Evolutionary conservation across 805 yeast genomes (phyloP), one percentile per base, ranked within the genome.

Genomic region (Nakazawaea pomicola): DNA sequence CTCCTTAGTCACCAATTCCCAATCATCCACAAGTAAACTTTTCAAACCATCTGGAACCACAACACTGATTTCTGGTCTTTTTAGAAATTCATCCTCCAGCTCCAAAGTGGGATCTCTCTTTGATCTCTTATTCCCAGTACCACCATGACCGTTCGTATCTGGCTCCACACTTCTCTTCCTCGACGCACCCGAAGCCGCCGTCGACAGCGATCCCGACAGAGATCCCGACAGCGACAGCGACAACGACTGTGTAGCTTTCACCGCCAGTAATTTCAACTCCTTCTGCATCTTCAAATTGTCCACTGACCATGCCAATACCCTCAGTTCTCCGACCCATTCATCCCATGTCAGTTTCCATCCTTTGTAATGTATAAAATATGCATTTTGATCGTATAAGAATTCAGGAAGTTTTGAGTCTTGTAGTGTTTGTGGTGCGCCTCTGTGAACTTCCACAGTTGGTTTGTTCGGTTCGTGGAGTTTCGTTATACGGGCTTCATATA

Each of bases 331-430:
- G 1, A 91, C 91, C 99, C 99, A 91, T 60, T 91, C 99, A 57
- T 91, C 98, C 96, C 96, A 91, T 44, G 89, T 80, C 14, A 81
- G 62, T 54, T 90, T 91, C 99, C 99, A 91, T 3, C 99, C 98
- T 50, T 82, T 83, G 61, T 91, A 91, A 56, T 93, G 99, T 14
- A 91, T 76, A 49, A 68, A 80, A 60, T 78, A 90, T 23, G 79
- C 55, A 34, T 58, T 50, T n/a, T 47, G 43, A 4, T 54, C 59
- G 6, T 49, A 43, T 27, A 60, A 46, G n/a, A 53, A 52, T 12
- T 49, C 56, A 11, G 62, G 64, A 29, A 58, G 45, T 14, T 54
- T 52, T 9, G 52, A 48, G 33, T 52, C 40, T 27, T 29, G 40
- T 12, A 33, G 10, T 7, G 45, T n/a, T 38, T 29, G 36, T 7